Evolutionary conservation across 2,329 filamentous ascomycete genomes (phyloP).

Genomic region (Aspergillus terreus): DNA sequence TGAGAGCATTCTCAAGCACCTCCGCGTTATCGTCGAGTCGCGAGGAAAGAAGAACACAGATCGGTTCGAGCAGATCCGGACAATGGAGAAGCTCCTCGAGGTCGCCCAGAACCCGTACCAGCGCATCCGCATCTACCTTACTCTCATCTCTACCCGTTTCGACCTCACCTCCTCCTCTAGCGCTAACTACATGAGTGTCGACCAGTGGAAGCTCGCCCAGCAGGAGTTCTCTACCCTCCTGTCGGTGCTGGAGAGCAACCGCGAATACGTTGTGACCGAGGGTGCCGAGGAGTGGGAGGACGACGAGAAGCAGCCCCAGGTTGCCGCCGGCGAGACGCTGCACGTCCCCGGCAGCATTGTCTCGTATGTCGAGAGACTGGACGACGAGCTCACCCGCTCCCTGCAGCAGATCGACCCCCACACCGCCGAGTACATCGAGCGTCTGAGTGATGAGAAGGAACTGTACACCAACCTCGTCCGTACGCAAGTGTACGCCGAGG

Average conservation of each 20-base stretch:
- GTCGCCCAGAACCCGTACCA: constrained; percentile 91
- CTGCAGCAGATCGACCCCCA: constrained; percentile 96
- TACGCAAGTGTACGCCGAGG: constrained; percentile 82
- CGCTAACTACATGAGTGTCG: constrained; percentile 78
- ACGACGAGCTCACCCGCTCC: constrained; percentile 96
- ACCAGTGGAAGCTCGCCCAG: constrained; percentile 95
- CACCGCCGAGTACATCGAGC: constrained; percentile 97
- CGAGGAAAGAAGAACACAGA: constrained; percentile 99
- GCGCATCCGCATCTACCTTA: constrained; percentile 84
- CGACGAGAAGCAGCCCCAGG: constrained; percentile 83
- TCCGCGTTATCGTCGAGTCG: constrained; percentile 88
- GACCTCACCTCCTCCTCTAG: constrained; percentile 76
- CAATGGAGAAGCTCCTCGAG: constrained; percentile 93
- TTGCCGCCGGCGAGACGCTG: constrained; percentile 70
- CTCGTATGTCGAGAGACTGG: constrained; percentile 89
- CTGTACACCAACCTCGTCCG: constrained; percentile 93
- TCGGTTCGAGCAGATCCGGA: constrained; percentile 86
- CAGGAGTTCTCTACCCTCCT: constrained; percentile 78
- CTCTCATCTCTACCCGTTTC: constrained; percentile 88
- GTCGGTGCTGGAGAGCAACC: constrained; percentile 71
- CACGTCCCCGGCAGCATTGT: constrained; percentile 94
- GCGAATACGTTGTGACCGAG: constrained; percentile 81
- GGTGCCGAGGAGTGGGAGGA: constrained; percentile 98
- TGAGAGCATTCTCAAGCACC: constrained; percentile 96
- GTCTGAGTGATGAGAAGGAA: constrained; percentile 81